Percentiles rank a stretch among this genome's conserved stretches.
Conservation (phyloP, 1,284 basidiomycete genomes). For the Farysia itapuensis region DNA sequence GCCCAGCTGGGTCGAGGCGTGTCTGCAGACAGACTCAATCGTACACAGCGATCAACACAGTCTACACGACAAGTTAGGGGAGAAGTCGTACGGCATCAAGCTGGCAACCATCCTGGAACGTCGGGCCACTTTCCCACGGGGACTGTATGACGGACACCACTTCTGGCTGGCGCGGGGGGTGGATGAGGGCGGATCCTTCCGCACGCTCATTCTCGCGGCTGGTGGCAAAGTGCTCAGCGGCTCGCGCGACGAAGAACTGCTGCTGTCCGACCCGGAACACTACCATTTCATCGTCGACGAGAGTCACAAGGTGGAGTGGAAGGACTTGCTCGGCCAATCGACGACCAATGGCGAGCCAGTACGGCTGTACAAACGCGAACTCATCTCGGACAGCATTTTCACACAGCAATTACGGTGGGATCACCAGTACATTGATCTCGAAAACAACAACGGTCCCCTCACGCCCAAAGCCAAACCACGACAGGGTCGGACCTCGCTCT, state of each 20-base stretch:
- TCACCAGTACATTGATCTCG: conserved; percentile 5
- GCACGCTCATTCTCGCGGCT: conserved; percentile 17
- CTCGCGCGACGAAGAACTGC: conserved; percentile 11
- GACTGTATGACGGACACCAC: conserved; percentile 22
- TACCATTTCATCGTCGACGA: conserved; percentile 21
- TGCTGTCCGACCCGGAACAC: conserved; percentile 13
- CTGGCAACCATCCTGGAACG: conserved; percentile 20
- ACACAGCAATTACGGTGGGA: conserved; percentile 29
- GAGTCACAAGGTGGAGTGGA: conserved; percentile 14
- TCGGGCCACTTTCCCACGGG: conserved; percentile 2
- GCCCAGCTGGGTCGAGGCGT: conserved; percentile 27
- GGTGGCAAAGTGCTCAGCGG: conserved; percentile 13
- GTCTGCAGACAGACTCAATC: conserved; percentile 5
- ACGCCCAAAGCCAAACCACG: too few relatives aligned
- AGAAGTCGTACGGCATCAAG: conserved; percentile 16
- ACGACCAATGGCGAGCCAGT: conserved; percentile 7
- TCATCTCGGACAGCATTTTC: conserved; percentile 24
- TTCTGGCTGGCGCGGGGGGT: conserved; percentile 33
- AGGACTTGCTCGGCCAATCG: conserved; percentile 9
- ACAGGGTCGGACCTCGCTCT: too few relatives aligned
- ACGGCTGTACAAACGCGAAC: conserved; percentile 19
- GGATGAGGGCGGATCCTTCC: conserved; percentile 12
- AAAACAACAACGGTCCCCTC: neutral
- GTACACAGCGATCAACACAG: neutral
- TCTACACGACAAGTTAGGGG: conserved; percentile 9